Conservation (phyloP, 2,329 filamentous ascomycete species). For the Nemania abortiva region DNA sequence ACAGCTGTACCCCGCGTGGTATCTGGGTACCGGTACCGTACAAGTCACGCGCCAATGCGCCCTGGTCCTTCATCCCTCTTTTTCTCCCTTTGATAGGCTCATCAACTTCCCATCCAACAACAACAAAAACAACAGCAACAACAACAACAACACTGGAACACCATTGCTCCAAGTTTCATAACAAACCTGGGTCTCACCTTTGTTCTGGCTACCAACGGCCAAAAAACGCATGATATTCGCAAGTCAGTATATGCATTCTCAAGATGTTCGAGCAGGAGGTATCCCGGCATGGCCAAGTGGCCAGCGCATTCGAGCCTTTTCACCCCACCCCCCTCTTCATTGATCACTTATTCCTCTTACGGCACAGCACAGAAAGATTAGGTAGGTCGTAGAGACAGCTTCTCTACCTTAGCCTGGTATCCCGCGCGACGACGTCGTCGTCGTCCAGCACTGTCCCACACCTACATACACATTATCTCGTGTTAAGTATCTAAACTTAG, state of each 20-base stretch:
- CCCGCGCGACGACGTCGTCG: slow-evolving; percentile 1
- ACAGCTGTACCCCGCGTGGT: slow-evolving; percentile 16
- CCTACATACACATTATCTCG: not conserved
- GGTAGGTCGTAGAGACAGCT: slow-evolving; percentile 1
- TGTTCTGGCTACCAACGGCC: not conserved
- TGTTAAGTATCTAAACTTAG: slow-evolving; percentile 7
- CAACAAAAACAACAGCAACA: slow-evolving; percentile 6
- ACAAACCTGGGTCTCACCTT: not conserved
- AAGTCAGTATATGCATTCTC: slow-evolving; percentile 13
- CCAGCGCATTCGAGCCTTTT: slow-evolving; percentile 4
- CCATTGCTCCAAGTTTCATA: not conserved
- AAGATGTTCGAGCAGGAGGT: not conserved
- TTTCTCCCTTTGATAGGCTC: slow-evolving; percentile 11
- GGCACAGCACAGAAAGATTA: slow-evolving; percentile 13
- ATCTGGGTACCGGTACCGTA: slow-evolving; percentile 9
- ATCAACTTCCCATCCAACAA: slow-evolving; percentile 13
- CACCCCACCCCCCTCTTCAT: slow-evolving; percentile 15
- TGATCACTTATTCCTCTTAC: slow-evolving; percentile 18
- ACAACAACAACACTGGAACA: slow-evolving; percentile 6
- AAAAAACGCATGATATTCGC: not conserved
- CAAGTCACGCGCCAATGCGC: slow-evolving; percentile 19
- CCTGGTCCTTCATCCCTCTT: slow-evolving; percentile 6
- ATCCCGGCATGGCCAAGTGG: slow-evolving; percentile 3
- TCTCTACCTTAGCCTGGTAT: slow-evolving; percentile 13
- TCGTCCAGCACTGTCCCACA: slow-evolving; percentile 4